Base-by-base conservation (phyloP, 176 grass and related monocot genomes). In the Zoysia pacifica region DNA sequence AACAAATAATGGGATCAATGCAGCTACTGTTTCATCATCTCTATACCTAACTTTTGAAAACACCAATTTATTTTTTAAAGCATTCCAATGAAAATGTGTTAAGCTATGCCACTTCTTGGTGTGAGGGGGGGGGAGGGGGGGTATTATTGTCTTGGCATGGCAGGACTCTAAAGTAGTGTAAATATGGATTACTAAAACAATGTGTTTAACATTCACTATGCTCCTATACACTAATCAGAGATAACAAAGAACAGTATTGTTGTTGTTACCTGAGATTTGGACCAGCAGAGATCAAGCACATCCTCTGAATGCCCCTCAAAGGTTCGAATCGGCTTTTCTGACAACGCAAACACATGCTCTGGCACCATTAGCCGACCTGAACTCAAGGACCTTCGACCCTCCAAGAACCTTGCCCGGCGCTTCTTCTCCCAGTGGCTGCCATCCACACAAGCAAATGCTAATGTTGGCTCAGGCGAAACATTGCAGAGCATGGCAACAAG, bases 251-350 rank as follows among this genome's bases (percentile, higher is more conserved):
- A 46, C 7, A 73, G 42, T 38, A 69, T 49, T 2, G 14, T 54
- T 50, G 54, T 16, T 54, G 79, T 69, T 89, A 99, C 96, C 92
- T 91, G 88, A 62, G 90, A 95, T 81, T 95, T 94, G 61, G 96
- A 99, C 96, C 96, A 99, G 46, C 90, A 93, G 66, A 99, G 96
- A 80, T 99, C 96, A 41, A 99, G 96, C 59, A 99, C 93, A 84
- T 99, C 96, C 55, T 90, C 69, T 42, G 73, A 64, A 71, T 99
- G 96, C 42, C 96, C 92, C 76, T 67, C 75, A 14, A 99, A 99
- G 76, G 92, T 93, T 77, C 80, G 85, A 70, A 95, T 59, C 3
- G 92, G 90, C 51, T 93, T 94, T 46, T 95, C 96, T 2, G 90
- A 99, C 76, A 99, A 71, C 20, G 90, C 84, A 84, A 99, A 93